Conservation (phyloP, 345 rosid genomes). For the Streptanthus diversifolius region DNA sequence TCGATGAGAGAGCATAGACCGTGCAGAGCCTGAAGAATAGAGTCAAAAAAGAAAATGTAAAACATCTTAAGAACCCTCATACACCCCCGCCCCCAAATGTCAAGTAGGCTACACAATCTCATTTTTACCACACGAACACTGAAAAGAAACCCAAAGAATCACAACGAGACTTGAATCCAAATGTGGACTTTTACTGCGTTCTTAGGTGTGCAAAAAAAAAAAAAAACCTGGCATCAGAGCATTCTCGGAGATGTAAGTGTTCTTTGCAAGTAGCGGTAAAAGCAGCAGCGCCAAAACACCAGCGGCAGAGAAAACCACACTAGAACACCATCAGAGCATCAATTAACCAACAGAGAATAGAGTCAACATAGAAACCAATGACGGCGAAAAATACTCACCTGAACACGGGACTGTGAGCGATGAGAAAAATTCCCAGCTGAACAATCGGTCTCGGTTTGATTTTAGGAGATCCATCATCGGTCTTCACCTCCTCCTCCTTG, state of each 20-base stretch:
- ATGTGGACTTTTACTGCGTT: not conserved
- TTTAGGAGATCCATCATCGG: slow-evolving; percentile 30
- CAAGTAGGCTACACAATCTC: not conserved
- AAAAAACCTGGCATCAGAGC: slow-evolving; percentile 89
- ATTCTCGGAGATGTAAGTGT: slow-evolving; percentile 93
- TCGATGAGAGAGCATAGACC: slow-evolving; percentile 46
- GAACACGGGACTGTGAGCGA: slow-evolving; percentile 64
- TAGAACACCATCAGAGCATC: slow-evolving; percentile 31
- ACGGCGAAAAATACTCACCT: slow-evolving; percentile 42
- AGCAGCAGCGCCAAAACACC: slow-evolving; percentile 71
- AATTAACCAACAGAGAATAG: not conserved
- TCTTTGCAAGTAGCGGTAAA: slow-evolving; percentile 84
- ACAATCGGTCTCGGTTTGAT: slow-evolving; percentile 70
- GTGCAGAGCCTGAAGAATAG: slow-evolving; percentile 65
- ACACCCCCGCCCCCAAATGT: not conserved
- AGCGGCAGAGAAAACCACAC: slow-evolving; percentile 70
- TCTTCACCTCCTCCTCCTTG: slow-evolving; percentile 2
- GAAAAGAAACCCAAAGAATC: not conserved
- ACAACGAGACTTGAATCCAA: not conserved
- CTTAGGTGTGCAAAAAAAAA: not conserved
- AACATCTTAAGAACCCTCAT: not conserved
- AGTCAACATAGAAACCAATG: not conserved
- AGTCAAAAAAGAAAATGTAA: not conserved
- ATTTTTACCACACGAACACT: not conserved
- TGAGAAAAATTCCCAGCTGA: slow-evolving; percentile 70